Evolutionary conservation across 2,329 filamentous ascomycete species (phyloP).

Genomic region (Aspergillus sp.): DNA sequence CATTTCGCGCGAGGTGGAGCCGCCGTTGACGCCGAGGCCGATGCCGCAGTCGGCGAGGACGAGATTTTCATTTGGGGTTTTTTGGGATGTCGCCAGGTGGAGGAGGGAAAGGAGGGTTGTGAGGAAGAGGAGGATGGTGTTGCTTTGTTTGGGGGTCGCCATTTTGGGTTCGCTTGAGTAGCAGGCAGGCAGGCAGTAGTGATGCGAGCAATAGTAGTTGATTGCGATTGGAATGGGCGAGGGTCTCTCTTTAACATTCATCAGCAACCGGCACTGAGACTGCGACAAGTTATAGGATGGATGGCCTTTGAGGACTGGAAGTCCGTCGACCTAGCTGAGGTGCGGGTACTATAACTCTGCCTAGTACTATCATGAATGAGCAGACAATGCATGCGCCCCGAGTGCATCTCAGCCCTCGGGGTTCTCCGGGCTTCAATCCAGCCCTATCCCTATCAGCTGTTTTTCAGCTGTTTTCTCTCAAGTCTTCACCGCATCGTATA

Average conservation of each 20-base stretch:
- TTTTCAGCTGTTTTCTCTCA: too few species aligned
- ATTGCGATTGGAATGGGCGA: too few species aligned
- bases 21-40: slow-evolving; percentile 11
- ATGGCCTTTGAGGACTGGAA: background rate
- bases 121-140: background rate
- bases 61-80: background rate
- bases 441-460: too few species aligned
- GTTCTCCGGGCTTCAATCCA: too few species aligned
- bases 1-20: slow-evolving; percentile 15
- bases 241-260: too few species aligned
- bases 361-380: background rate
- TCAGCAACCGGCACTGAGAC: too few species aligned
- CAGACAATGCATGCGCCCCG: background rate
- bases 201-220: too few species aligned
- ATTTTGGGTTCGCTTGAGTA: background rate
- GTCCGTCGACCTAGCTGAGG: background rate
- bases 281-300: too few species aligned
- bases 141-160: background rate
- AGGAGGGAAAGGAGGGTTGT: too few species aligned
- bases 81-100: too few species aligned
- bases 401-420: background rate
- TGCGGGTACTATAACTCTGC: background rate
- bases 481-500: too few species aligned
- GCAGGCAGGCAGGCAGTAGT: background rate
- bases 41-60: slow-evolving; percentile 14